Conservation (phyloP, 306 rosid genomes). For the Dalbergia oliveri region DNA sequence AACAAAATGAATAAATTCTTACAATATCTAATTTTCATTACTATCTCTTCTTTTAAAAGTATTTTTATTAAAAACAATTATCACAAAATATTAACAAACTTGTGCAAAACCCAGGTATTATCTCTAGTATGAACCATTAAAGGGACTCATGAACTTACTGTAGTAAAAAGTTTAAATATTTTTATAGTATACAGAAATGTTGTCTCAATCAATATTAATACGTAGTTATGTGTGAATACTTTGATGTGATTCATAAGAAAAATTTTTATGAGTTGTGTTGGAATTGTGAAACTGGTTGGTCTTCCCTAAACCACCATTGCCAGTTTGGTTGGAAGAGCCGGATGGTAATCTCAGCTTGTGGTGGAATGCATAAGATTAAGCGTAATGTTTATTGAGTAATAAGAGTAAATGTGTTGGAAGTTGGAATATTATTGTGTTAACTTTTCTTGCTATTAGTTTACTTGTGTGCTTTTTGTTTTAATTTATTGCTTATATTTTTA, state of each 20-base stretch:
- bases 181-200: constrained; percentile 1
- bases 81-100: too few relatives aligned
- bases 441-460: neutral
- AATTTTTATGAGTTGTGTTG: neutral
- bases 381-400: neutral
- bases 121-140: constrained; percentile 2
- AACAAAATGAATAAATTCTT: too few relatives aligned
- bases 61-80: too few relatives aligned
- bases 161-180: neutral
- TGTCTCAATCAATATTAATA: constrained; percentile 5
- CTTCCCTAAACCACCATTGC: neutral
- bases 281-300: constrained; percentile 15
- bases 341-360: neutral
- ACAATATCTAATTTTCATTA: too few relatives aligned
- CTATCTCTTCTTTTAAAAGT: too few relatives aligned
- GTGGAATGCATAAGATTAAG: constrained; percentile 1
- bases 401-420: constrained; percentile 16
- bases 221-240: neutral
- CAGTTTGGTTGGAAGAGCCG: constrained; percentile 1
- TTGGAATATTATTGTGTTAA: constrained; percentile 2
- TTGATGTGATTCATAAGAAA: neutral
- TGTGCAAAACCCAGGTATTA: too few relatives aligned
- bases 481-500: constrained; percentile 9
- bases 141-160: neutral
- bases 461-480: constrained; percentile 15